phyloP scores from a whole-genome alignment of 805 yeast species.

The Hanseniaspora lindneri region DNA sequence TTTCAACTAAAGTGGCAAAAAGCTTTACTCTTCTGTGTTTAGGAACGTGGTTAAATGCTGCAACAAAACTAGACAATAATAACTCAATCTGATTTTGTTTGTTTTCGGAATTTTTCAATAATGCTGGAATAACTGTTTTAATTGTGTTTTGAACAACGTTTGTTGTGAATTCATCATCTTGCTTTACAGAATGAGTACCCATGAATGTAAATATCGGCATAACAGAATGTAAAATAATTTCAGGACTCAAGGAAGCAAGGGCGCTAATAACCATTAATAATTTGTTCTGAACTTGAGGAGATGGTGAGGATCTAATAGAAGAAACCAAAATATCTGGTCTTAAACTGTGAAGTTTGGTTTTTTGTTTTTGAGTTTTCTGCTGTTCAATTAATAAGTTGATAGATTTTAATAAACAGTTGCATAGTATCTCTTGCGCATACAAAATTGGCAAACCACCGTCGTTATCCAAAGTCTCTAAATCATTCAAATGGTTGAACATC shows the following conservation, averaged over 20 bases:
- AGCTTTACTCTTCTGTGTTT: slow-evolving; percentile 86
- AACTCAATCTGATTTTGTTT: slow-evolving; percentile 63
- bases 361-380: slow-evolving; percentile 19
- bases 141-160: slow-evolving; percentile 89
- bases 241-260: slow-evolving; percentile 80
- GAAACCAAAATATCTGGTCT: slow-evolving; percentile 87
- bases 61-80: slow-evolving; percentile 74
- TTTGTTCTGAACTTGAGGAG: slow-evolving; percentile 92
- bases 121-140: slow-evolving; percentile 79
- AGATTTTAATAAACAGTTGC: slow-evolving; percentile 68
- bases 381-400: slow-evolving; percentile 42
- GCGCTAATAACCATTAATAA: slow-evolving; percentile 74
- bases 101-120: slow-evolving; percentile 41
- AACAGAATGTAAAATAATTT: slow-evolving; percentile 81
- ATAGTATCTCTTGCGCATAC: slow-evolving; percentile 82
- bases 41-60: slow-evolving; percentile 92
- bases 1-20: slow-evolving; percentile 63
- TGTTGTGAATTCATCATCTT: slow-evolving; percentile 90
- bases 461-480: slow-evolving; percentile 70
- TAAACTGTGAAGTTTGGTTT: slow-evolving; percentile 50
- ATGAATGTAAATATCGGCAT: slow-evolving; percentile 99
- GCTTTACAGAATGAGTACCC: slow-evolving; percentile 96
- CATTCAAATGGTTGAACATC: slow-evolving; percentile 53
- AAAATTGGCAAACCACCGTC: slow-evolving; percentile 87
- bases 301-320: slow-evolving; percentile 74